phyloP scores from a whole-genome alignment of 306 rosid species.

The Citrullus mucosospermus region DNA sequence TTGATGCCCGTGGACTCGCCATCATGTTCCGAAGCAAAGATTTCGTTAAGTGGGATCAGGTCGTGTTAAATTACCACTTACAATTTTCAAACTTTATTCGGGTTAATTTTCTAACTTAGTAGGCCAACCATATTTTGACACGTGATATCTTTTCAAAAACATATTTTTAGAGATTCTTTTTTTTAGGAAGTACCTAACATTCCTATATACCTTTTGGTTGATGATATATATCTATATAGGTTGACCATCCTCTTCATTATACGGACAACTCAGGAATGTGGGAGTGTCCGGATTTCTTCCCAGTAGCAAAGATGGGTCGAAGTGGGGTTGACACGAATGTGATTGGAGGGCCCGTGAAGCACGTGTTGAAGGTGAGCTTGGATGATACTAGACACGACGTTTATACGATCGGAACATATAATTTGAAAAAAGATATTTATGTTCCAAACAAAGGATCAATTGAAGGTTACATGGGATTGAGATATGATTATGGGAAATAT shows the following conservation, averaged over 20 bases:
- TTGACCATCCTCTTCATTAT: constrained; percentile 48
- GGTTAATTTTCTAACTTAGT: too few species aligned
- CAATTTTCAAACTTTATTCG: too few species aligned
- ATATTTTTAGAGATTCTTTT: too few species aligned
- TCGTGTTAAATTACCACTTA: not conserved
- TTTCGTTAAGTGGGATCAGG: constrained; percentile 42
- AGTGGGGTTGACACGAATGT: constrained; percentile 41
- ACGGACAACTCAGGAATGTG: constrained; percentile 59
- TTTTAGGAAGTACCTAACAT: too few species aligned
- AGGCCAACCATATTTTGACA: too few species aligned
- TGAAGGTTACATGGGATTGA: constrained; percentile 20
- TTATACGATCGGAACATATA: constrained; percentile 52
- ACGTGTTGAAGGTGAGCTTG: constrained; percentile 61
- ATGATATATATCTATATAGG: constrained; percentile 5
- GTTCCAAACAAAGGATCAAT: constrained; percentile 37
- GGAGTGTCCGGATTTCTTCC: constrained; percentile 93
- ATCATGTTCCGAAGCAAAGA: constrained; percentile 47
- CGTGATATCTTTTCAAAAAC: too few species aligned
- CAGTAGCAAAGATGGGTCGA: constrained; percentile 17
- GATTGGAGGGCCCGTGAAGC: constrained; percentile 28
- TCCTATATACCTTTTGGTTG: too few species aligned
- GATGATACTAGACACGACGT: constrained; percentile 47
- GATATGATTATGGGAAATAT: constrained; percentile 74
- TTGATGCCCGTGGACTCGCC: constrained; percentile 26
- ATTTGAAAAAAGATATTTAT: constrained; percentile 32